Conservation (phyloP, 345 rosid species). For the Salix arbutifolia region DNA sequence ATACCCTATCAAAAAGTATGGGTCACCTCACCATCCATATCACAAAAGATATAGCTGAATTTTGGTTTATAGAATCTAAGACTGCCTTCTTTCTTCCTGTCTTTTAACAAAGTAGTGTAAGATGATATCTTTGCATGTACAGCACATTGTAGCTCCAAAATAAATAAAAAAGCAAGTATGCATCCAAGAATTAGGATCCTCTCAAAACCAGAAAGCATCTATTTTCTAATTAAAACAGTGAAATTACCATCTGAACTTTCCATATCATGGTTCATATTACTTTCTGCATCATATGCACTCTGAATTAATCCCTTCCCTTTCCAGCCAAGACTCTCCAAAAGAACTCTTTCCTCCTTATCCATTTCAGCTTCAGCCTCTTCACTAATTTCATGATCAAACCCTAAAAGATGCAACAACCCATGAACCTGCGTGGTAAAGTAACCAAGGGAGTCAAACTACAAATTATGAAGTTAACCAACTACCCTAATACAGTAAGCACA, state of each 20-base stretch:
- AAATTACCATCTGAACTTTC: slow-evolving; percentile 61
- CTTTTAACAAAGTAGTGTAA: slow-evolving; percentile 54
- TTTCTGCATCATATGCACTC: slow-evolving; percentile 61
- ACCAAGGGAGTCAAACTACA: neutral
- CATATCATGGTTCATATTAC: slow-evolving; percentile 24
- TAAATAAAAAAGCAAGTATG: neutral
- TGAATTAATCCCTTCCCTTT: slow-evolving; percentile 90
- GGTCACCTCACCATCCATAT: slow-evolving; percentile 82
- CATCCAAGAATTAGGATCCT: too few relatives aligned
- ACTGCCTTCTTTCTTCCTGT: slow-evolving; percentile 84
- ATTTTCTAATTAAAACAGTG: neutral
- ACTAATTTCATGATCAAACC: slow-evolving; percentile 93
- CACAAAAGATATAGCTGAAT: slow-evolving; percentile 92
- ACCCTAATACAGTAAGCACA: too few relatives aligned
- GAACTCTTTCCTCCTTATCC: slow-evolving; percentile 80
- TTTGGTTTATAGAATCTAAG: slow-evolving; percentile 85
- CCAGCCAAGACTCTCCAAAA: slow-evolving; percentile 84
- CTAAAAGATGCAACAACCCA: slow-evolving; percentile 86
- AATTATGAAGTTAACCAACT: neutral
- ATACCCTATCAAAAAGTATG: slow-evolving; percentile 10
- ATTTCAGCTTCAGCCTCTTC: slow-evolving; percentile 93
- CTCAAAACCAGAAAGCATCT: too few relatives aligned
- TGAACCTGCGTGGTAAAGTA: slow-evolving; percentile 51
- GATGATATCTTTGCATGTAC: slow-evolving; percentile 7
- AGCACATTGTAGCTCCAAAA: slow-evolving; percentile 13